Base-by-base conservation (phyloP, 140 eudicot genomes). In the Cichorium intybus region DNA sequence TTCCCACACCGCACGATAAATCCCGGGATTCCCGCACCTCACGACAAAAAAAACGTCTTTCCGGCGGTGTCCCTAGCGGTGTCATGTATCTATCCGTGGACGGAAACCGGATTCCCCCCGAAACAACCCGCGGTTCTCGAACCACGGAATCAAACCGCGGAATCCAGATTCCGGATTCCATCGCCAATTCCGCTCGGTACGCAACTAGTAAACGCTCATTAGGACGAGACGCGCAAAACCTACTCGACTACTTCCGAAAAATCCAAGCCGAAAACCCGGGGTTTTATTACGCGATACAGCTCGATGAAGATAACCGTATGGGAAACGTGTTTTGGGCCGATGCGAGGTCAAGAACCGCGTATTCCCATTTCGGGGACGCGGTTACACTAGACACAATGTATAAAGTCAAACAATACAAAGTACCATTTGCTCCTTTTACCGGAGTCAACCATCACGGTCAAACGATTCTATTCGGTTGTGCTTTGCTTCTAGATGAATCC, bases 231-330 rank as follows among this genome's bases (percentile, higher is more conserved):
- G 95, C 97, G 62, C 97, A 90, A 68, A 90, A 90, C 71, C 86
- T 87, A 47, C 84, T 90, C n/a, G 95, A 90, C 75, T 90, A 90
- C 76, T 87, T 87, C 50, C 82, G 85, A 50, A 87, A 87, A 78
- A 87, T 84, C 90, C 97, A 90, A 64, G 95, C 95, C 10, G 94
- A 84, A 84, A 87, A 90, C 62, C 97, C 95, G 4, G 95, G 97
- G 4, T 90, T 90, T 81, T 90, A 77, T 72, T 90, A 90, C 27
- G 97, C 97, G 5, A 78, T 90, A 72, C 97, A 90, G 54, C 81
- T 90, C 11, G 97, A 90, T 59, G 94, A 90, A 41, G 95, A 90
- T 69, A 84, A 85, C 66, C 86, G 79, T 47, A 87, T 90, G 95
- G 90, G 88, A 33, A 90, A 87, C 56, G 90, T 82, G 54, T 90